A percentile compares a stretch with the other conserved stretches of the same genome.
phyloP scores from a whole-genome alignment of 805 yeast genomes.

The Yarrowia sp. region DNA sequence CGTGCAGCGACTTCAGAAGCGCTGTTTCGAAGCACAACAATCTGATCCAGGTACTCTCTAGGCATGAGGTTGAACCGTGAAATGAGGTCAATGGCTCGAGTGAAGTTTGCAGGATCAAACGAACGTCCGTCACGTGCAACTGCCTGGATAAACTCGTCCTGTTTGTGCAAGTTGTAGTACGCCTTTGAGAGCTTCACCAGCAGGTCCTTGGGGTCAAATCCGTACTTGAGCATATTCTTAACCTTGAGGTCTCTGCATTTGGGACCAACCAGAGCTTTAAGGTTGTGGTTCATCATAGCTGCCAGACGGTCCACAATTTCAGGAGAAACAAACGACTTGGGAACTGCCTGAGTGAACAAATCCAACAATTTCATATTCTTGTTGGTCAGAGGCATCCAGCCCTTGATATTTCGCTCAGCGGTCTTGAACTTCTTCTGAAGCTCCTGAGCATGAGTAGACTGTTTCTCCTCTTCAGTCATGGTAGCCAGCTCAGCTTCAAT shows the following conservation, averaged over 20 bases:
- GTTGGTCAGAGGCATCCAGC: constrained; percentile 78
- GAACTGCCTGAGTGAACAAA: constrained; percentile 81
- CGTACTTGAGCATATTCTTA: constrained; percentile 73
- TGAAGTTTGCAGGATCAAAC: constrained; percentile 63
- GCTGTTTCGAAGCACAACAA: constrained; percentile 57
- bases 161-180: constrained; percentile 65
- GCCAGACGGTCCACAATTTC: constrained; percentile 94
- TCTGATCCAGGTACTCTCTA: constrained; percentile 50
- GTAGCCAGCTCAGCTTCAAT: constrained; percentile 41
- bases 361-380: constrained; percentile 77
- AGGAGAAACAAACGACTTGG: constrained; percentile 76
- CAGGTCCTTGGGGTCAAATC: constrained; percentile 74
- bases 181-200: constrained; percentile 70
- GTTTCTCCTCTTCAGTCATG: constrained; percentile 42
- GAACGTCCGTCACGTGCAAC: constrained; percentile 93
- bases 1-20: constrained; percentile 58
- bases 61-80: constrained; percentile 54
- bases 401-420: constrained; percentile 74
- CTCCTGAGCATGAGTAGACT: constrained; percentile 47
- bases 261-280: constrained; percentile 93
- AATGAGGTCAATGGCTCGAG: constrained; percentile 67
- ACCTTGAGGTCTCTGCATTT: constrained; percentile 87
- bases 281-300: constrained; percentile 90
- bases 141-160: constrained; percentile 67
- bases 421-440: constrained; percentile 53